Conservation (phyloP, 2,329 filamentous ascomycete genomes). For the Cordyceps fumosorosea region DNA sequence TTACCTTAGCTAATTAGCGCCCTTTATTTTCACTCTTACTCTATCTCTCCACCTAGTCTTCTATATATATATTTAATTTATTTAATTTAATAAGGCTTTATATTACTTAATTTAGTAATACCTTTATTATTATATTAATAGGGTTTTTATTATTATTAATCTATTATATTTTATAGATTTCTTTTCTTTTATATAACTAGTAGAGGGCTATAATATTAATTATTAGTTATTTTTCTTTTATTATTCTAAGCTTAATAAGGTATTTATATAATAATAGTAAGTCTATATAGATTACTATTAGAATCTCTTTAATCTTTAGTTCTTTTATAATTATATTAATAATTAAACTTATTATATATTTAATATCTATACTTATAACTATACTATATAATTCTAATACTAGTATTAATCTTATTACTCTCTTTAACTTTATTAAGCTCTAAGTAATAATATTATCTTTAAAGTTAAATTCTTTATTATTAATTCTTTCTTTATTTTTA, state of each 20-base stretch:
- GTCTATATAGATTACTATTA: not conserved
- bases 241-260: no score
- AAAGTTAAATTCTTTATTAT: not conserved
- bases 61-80: not conserved
- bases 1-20: slow-evolving; percentile 12
- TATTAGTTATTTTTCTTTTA: no score
- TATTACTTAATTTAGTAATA: not conserved
- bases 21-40: not conserved
- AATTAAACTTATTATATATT: not conserved
- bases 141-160: not conserved
- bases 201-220: no score
- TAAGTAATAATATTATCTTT: not conserved
- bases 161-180: no score
- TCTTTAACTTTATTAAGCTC: not conserved
- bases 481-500: not conserved
- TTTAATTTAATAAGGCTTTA: not conserved
- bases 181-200: not conserved
- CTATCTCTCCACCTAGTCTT: not conserved
- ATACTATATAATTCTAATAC: not conserved
- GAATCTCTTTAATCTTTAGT: slow-evolving; percentile 2
- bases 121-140: not conserved
- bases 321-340: not conserved
- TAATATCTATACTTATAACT: not conserved
- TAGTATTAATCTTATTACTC: not conserved
- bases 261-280: slow-evolving; percentile 14